These are phyloP conservation scores for Cryphonectria parasitica DNA, from an alignment of 2,329 filamentous ascomycete genomes.

Conservation along the genomic window DNA sequence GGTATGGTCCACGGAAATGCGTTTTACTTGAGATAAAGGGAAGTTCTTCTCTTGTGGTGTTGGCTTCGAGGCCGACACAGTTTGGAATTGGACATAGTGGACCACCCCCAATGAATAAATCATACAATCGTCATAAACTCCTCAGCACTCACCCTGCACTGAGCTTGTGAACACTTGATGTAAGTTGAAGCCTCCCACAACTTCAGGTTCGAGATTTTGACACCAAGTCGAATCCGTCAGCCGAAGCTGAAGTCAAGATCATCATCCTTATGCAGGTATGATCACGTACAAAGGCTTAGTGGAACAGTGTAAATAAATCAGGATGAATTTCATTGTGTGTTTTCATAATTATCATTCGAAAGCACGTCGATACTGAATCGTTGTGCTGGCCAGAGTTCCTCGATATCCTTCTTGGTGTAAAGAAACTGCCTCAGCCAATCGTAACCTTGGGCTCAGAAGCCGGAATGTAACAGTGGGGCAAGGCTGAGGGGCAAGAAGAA, in stretches of 20 bases:
- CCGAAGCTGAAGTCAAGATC: background rate
- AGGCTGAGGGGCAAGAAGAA: no score
- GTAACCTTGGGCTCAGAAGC: background rate
- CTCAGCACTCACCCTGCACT: background rate
- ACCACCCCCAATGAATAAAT: background rate
- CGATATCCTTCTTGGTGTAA: background rate
- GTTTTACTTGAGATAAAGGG: background rate
- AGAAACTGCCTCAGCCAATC: background rate
- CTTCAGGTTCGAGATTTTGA: background rate
- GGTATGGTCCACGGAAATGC: conserved; percentile 1
- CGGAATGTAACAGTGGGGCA: background rate
- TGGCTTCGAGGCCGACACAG: background rate
- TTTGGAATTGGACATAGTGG: conserved; percentile 1
- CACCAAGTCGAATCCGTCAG: background rate
- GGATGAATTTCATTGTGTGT: background rate
- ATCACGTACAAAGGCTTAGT: background rate
- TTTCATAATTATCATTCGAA: background rate
- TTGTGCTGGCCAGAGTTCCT: background rate
- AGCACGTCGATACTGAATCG: background rate
- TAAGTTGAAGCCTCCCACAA: background rate
- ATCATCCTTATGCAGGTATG: background rate
- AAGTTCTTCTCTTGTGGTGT: background rate
- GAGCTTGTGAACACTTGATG: background rate
- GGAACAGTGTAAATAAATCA: background rate
- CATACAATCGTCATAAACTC: background rate